Percentiles rank a stretch among this genome's conserved stretches.
Conservation (phyloP, 352 stramenopile genomes). For the Bremia lactucae region DNA sequence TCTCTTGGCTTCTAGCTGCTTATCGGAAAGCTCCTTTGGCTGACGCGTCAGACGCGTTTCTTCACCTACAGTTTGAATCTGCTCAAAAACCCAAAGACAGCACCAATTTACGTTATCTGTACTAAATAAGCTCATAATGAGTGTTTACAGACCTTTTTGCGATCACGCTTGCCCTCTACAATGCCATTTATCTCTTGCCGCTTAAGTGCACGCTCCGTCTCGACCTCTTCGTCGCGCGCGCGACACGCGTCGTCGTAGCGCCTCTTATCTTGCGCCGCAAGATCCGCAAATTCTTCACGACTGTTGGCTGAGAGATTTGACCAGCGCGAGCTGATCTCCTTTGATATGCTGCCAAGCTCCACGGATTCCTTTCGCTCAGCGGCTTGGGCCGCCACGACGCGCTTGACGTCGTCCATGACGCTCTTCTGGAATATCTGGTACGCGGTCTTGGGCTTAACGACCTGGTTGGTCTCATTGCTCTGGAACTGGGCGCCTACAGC, state of each 20-base stretch:
- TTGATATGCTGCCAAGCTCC: slow-evolving; percentile 55
- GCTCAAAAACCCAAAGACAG: background rate
- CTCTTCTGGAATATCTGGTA: slow-evolving; percentile 77
- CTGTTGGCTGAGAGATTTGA: slow-evolving; percentile 48
- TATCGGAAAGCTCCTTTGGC: slow-evolving; percentile 48
- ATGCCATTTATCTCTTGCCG: slow-evolving; percentile 53
- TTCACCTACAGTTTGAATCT: slow-evolving; percentile 27
- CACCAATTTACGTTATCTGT: background rate
- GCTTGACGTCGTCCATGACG: slow-evolving; percentile 52
- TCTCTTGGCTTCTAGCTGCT: slow-evolving; percentile 59
- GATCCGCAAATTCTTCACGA: slow-evolving; percentile 58
- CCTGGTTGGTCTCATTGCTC: slow-evolving; percentile 26
- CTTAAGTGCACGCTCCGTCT: slow-evolving; percentile 60
- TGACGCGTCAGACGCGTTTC: slow-evolving; percentile 30
- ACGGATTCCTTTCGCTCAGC: slow-evolving; percentile 39
- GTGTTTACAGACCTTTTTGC: slow-evolving; percentile 38
- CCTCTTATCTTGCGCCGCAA: slow-evolving; percentile 41
- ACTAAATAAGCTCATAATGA: background rate
- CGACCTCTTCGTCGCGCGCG: slow-evolving; percentile 58
- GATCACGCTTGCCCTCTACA: slow-evolving; percentile 76
- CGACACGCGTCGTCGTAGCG: slow-evolving; percentile 74
- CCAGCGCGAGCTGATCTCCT: slow-evolving; percentile 73
- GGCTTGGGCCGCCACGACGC: slow-evolving; percentile 31
- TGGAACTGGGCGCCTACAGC: slow-evolving; percentile 75
- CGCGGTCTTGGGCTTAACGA: slow-evolving; percentile 55